Conservation (phyloP, 306 rosid genomes). For the Vigna mungo region DNA sequence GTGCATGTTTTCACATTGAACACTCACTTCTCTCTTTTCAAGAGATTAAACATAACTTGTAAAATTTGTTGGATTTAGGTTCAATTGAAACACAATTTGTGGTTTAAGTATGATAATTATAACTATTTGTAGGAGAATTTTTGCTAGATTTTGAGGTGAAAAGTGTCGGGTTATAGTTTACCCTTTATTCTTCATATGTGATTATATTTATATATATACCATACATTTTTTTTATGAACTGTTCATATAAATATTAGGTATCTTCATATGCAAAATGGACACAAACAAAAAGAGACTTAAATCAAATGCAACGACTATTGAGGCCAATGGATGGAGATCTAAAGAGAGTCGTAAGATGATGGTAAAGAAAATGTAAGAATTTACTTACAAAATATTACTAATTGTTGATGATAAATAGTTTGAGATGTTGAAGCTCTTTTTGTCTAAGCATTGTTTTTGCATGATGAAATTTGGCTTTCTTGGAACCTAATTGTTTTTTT, state of each 20-base stretch:
- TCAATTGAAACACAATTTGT: too few species aligned
- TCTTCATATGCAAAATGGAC: conserved; percentile 16
- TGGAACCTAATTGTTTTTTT: too few species aligned
- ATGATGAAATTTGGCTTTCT: not conserved
- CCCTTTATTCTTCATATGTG: not conserved
- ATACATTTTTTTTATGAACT: not conserved
- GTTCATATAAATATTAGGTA: conserved; percentile 10
- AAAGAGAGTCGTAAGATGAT: not conserved
- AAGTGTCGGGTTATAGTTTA: not conserved
- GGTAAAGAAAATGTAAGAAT: conserved; percentile 29
- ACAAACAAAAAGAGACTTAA: not conserved
- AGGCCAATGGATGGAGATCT: conserved; percentile 30
- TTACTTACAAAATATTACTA: not conserved
- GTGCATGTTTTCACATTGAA: too few species aligned
- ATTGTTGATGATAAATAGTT: not conserved
- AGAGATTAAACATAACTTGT: too few species aligned
- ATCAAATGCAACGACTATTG: not conserved
- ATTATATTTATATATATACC: not conserved
- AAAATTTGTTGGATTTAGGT: too few species aligned
- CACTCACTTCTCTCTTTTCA: too few species aligned
- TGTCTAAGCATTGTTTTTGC: not conserved
- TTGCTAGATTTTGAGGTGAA: not conserved
- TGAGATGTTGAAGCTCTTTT: not conserved
- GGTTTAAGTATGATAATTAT: too few species aligned
- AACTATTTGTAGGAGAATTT: too few species aligned